phyloP scores from a whole-genome alignment of 2,329 filamentous ascomycete species.

The Calcarisporium arbuscula region DNA sequence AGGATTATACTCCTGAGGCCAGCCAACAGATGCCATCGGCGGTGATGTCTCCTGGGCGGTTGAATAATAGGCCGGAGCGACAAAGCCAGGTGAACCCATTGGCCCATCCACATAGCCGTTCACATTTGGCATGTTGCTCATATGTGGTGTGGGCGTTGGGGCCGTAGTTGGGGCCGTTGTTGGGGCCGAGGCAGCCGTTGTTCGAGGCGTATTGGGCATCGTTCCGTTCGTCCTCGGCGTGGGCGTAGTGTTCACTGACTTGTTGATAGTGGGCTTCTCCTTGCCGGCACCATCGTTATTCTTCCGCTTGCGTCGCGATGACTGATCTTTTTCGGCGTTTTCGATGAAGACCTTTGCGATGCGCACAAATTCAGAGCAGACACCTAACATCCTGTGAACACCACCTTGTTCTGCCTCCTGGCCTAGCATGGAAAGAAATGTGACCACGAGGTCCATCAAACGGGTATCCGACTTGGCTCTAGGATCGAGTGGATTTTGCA shows the following conservation, averaged over 20 bases:
- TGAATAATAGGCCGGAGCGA: no score
- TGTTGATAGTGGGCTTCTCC: conserved; percentile 2
- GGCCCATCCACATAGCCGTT: no score
- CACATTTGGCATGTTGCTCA: no score
- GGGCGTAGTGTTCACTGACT: background rate
- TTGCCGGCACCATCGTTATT: conserved; percentile 25
- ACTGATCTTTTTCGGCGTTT: conserved; percentile 79
- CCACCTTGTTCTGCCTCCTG: conserved; percentile 84
- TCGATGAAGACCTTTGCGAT: conserved; percentile 89
- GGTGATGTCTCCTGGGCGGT: conserved; percentile 36
- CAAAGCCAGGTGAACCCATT: no score
- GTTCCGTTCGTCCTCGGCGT: conserved; percentile 1
- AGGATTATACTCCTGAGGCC: conserved; percentile 40
- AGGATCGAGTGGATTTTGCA: conserved; percentile 89
- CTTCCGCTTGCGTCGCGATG: conserved; percentile 79
- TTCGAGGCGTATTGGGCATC: conserved; percentile 1
- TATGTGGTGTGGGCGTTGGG: no score
- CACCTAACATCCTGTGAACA: conserved; percentile 86
- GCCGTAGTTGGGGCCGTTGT: background rate
- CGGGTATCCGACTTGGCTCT: conserved; percentile 82
- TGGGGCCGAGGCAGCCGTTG: conserved; percentile 3
- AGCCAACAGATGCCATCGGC: conserved; percentile 35
- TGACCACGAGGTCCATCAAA: conserved; percentile 88
- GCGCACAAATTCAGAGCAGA: conserved; percentile 94
- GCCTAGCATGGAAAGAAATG: conserved; percentile 83